phyloP scores from a whole-genome alignment of 2,329 filamentous ascomycete genomes.

The Lojkania enalia region DNA sequence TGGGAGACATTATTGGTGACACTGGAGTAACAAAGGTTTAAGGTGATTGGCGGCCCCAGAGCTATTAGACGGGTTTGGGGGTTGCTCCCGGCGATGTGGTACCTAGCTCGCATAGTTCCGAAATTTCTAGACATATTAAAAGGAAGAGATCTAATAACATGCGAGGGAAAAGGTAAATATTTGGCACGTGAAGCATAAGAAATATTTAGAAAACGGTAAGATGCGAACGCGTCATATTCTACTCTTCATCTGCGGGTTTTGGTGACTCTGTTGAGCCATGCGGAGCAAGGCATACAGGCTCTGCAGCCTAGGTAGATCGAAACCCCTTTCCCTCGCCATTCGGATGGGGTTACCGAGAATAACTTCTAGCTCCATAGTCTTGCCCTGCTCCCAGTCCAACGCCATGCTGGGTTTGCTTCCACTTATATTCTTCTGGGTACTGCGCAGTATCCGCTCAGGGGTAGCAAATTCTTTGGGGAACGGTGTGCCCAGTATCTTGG shows the following conservation, averaged over 20 bases:
- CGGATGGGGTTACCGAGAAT: conserved; percentile 72
- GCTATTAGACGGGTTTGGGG: too few relatives aligned
- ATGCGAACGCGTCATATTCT: conserved; percentile 29
- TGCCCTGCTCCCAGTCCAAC: conserved; percentile 68
- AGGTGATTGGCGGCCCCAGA: too few relatives aligned
- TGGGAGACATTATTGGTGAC: too few relatives aligned
- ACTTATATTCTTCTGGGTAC: conserved; percentile 63
- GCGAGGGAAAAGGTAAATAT: too few relatives aligned
- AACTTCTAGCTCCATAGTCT: conserved; percentile 71
- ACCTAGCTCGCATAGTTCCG: too few relatives aligned
- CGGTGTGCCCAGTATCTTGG: conserved; percentile 63
- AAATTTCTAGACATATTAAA: too few relatives aligned
- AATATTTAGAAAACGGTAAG: too few relatives aligned
- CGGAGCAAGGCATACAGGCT: conserved; percentile 67
- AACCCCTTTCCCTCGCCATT: conserved; percentile 64
- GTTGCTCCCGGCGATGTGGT: too few relatives aligned
- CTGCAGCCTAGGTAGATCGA: conserved; percentile 68
- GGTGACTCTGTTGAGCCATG: conserved; percentile 62
- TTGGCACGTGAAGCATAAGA: too few relatives aligned
- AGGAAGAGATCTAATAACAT: too few relatives aligned
- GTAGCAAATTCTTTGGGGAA: conserved; percentile 64
- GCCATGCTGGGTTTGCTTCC: conserved; percentile 68
- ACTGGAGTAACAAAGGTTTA: too few relatives aligned
- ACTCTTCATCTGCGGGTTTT: conserved; percentile 36
- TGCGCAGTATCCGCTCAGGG: conserved; percentile 65